Conservation (phyloP, 805 yeast genomes). For the Komagataella pastoris region DNA sequence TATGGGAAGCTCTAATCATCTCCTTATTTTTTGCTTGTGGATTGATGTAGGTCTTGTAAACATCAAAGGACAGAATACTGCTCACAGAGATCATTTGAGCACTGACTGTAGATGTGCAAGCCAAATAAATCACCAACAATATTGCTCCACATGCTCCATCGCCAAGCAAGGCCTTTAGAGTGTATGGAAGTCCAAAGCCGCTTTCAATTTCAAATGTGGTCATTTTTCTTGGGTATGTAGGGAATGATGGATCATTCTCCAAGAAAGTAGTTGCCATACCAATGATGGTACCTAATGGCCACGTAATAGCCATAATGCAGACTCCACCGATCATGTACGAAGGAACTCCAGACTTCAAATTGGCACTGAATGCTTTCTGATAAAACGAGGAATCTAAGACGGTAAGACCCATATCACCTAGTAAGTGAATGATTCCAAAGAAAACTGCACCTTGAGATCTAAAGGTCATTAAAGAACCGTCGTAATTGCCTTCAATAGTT, state of each 20-base stretch:
- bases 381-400: constrained; percentile 25
- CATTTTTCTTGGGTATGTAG: constrained; percentile 20
- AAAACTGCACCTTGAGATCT: constrained; percentile 20
- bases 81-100: constrained; percentile 27
- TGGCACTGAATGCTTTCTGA: constrained; percentile 25
- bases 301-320: constrained; percentile 18
- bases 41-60: constrained; percentile 28
- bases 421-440: constrained; percentile 20
- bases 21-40: constrained; percentile 25
- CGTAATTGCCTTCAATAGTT: constrained; percentile 18
- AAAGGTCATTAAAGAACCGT: constrained; percentile 22
- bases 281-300: constrained; percentile 21
- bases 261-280: constrained; percentile 21
- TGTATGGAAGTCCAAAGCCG: constrained; percentile 19
- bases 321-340: constrained; percentile 22
- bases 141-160: constrained; percentile 19
- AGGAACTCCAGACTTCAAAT: constrained; percentile 21
- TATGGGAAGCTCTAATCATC: constrained; percentile 27
- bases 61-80: constrained; percentile 29
- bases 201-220: constrained; percentile 15
- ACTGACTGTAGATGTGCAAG: constrained; percentile 27
- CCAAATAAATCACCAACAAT: constrained; percentile 21
- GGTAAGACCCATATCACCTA: constrained; percentile 23
- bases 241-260: constrained; percentile 14
- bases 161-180: constrained; percentile 19